Percentiles rank a stretch among this genome's conserved stretches.
Evolutionary conservation across 2,329 filamentous ascomycete species (phyloP).

Genomic region (Penicillium sp.): DNA sequence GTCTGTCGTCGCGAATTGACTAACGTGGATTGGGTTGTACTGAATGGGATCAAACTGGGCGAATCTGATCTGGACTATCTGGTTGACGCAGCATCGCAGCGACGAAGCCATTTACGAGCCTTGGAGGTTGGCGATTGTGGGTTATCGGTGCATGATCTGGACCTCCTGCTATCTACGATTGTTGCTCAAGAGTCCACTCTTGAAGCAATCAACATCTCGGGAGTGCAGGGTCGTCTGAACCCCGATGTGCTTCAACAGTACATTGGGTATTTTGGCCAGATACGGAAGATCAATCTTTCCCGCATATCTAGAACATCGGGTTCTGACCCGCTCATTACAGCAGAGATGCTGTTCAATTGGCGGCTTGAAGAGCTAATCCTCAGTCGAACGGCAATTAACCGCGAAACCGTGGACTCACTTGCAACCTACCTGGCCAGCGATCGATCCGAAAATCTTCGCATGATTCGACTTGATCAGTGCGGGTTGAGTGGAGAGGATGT

Average conservation of each 20-base stretch:
- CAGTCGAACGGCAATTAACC: constrained; percentile 66
- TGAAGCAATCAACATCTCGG: constrained; percentile 69
- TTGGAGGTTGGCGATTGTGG: constrained; percentile 68
- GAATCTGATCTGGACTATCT: constrained; percentile 70
- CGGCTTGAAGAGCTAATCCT: constrained; percentile 67
- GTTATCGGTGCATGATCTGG: constrained; percentile 53
- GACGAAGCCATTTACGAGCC: constrained; percentile 67
- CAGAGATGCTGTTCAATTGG: constrained; percentile 70
- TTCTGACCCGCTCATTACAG: constrained; percentile 65
- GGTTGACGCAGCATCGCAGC: constrained; percentile 70
- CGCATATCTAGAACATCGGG: constrained; percentile 67
- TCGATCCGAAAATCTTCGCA: constrained; percentile 63
- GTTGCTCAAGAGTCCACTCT: constrained; percentile 68
- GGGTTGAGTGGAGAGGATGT: constrained; percentile 68
- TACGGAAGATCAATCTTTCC: constrained; percentile 69
- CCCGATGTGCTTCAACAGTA: constrained; percentile 68
- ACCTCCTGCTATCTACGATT: constrained; percentile 67
- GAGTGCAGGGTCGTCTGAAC: constrained; percentile 67
- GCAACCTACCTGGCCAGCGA: constrained; percentile 66
- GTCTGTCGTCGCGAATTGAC: constrained; percentile 69
- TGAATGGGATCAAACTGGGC: constrained; percentile 71
- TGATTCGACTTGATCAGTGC: constrained; percentile 69
- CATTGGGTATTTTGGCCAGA: constrained; percentile 67
- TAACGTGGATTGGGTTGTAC: constrained; percentile 71
- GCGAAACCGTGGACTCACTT: constrained; percentile 67